Evolutionary conservation across 805 yeast species (phyloP).

Genomic region (Candida gorgasii): DNA sequence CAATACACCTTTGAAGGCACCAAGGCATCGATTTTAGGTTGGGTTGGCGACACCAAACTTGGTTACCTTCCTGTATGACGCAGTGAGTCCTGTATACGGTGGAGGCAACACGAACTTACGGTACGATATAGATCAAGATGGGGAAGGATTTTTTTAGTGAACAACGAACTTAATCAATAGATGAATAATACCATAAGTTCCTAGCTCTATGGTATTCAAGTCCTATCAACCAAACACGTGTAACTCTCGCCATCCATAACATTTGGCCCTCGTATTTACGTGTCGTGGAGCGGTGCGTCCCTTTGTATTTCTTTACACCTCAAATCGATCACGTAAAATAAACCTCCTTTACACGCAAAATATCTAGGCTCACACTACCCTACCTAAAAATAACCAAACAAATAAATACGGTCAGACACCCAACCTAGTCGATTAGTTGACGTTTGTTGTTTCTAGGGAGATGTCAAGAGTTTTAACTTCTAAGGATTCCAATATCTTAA

Average conservation of each 20-base stretch:
- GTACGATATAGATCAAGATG: too few relatives aligned
- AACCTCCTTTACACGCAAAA: constrained; percentile 5
- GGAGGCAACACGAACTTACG: neutral
- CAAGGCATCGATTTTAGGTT: neutral
- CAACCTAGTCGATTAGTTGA: neutral
- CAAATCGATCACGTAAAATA: neutral
- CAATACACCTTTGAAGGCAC: too few relatives aligned
- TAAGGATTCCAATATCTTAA: constrained; percentile 14
- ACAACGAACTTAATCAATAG: too few relatives aligned
- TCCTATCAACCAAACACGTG: too few relatives aligned
- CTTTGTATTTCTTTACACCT: neutral
- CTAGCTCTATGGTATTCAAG: too few relatives aligned
- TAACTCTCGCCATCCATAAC: neutral
- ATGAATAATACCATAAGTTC: too few relatives aligned
- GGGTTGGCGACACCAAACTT: neutral
- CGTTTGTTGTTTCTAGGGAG: neutral
- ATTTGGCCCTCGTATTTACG: constrained; percentile 3
- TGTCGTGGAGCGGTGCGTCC: constrained; percentile 3
- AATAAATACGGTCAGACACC: constrained; percentile 4
- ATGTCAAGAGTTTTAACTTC: constrained; percentile 13
- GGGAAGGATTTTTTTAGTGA: too few relatives aligned
- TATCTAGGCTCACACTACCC: constrained; percentile 7
- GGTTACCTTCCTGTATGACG: neutral
- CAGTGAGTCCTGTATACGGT: neutral
- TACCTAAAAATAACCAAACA: neutral